Conservation (phyloP, 2,329 filamentous ascomycete species). For the Cladophialophora yegresii region DNA sequence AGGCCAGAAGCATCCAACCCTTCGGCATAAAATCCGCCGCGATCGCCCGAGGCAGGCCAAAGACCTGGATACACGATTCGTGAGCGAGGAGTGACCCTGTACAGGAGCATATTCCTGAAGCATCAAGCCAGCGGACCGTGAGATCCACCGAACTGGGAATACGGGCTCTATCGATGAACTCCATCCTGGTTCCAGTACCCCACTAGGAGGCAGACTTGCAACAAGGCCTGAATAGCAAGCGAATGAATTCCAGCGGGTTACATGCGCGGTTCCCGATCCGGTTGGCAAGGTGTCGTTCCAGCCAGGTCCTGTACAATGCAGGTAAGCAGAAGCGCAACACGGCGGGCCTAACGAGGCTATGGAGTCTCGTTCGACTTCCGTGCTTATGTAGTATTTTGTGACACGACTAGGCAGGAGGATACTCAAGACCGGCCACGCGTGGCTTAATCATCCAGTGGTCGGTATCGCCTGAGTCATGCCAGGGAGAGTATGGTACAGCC, state of each 20-base stretch:
- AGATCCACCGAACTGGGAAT: not conserved
- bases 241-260: not conserved
- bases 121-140: not conserved
- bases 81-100: not conserved
- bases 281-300: not conserved
- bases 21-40: not conserved
- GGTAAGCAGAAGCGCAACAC: conserved; percentile 11
- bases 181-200: not conserved
- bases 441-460: not conserved
- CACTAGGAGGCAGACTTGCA: too few species aligned
- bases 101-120: not conserved
- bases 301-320: not conserved
- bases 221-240: not conserved
- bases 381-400: conserved; percentile 5
- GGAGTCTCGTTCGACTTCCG: not conserved
- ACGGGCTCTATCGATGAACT: not conserved
- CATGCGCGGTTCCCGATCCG: not conserved
- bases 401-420: not conserved
- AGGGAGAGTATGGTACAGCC: not conserved
- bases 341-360: conserved; percentile 3
- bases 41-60: conserved; percentile 3
- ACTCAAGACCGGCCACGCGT: not conserved
- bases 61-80: not conserved
- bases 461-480: not conserved
- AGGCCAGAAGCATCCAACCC: conserved; percentile 3